Percentiles rank a stretch among this genome's conserved stretches.
phyloP scores from a whole-genome alignment of 805 yeast genomes.

The Yamadazyma nakazawae region DNA sequence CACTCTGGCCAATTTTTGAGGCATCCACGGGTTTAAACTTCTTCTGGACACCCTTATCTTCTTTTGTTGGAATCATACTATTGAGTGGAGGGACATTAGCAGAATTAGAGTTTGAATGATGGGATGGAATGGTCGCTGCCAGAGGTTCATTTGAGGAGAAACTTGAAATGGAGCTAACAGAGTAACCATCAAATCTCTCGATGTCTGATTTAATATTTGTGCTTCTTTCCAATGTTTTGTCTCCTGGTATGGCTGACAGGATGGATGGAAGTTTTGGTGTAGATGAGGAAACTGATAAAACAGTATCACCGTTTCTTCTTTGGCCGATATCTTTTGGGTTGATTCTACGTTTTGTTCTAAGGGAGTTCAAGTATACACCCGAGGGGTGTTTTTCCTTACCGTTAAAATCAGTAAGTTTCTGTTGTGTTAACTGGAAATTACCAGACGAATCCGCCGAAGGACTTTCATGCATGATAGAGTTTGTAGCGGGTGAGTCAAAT shows the following conservation, averaged over 20 bases:
- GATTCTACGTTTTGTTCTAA: background rate
- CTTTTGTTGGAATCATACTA: slow-evolving; percentile 1
- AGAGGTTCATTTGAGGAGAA: background rate
- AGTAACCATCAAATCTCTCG: background rate
- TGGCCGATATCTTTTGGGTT: background rate
- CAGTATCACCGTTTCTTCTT: background rate
- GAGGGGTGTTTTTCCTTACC: background rate
- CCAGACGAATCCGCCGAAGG: background rate
- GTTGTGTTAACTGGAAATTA: background rate
- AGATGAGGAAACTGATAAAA: background rate
- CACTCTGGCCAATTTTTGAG: background rate
- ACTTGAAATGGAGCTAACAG: background rate
- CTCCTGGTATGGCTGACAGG: slow-evolving; percentile 2
- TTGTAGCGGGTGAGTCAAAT: background rate
- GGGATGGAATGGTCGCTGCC: background rate
- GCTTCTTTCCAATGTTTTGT: background rate
- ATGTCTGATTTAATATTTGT: background rate
- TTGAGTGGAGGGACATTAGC: background rate
- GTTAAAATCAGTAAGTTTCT: background rate
- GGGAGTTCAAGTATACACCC: background rate
- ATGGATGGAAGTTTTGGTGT: slow-evolving; percentile 4
- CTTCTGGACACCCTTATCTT: background rate
- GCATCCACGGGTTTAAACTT: slow-evolving; percentile 8
- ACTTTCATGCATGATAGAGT: background rate
- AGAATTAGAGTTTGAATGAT: background rate